Percentiles rank a stretch among this genome's conserved stretches.
phyloP scores from a whole-genome alignment of 108 stramenopile species.

The Pseudonitzschia multiseries region DNA sequence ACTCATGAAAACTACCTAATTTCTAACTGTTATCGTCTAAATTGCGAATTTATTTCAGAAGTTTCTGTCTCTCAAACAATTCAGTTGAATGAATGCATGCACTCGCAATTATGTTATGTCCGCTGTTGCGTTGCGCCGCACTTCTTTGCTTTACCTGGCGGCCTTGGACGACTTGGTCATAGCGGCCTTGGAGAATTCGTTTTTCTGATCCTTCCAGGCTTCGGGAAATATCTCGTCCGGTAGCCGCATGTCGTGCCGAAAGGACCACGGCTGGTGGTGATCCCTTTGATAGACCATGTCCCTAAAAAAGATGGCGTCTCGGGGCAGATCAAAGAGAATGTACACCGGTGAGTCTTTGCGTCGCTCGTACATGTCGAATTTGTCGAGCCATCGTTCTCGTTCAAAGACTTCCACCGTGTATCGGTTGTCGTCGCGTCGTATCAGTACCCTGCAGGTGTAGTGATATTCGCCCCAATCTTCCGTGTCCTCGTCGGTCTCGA shows the following conservation, averaged over 20 bases:
- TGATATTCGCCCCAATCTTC: slow-evolving; percentile 18
- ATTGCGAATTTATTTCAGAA: no score
- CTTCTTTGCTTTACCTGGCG: no score
- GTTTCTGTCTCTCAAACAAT: no score
- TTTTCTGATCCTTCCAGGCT: slow-evolving; percentile 31
- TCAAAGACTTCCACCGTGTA: slow-evolving; percentile 59
- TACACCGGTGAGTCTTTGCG: background rate
- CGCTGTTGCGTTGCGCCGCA: no score
- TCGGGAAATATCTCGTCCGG: slow-evolving; percentile 68
- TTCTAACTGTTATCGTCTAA: no score
- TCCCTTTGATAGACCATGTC: slow-evolving; percentile 42
- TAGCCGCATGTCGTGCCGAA: slow-evolving; percentile 78
- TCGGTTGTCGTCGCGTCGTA: slow-evolving; percentile 46
- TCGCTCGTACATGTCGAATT: background rate
- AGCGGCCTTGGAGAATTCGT: background rate
- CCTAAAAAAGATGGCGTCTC: slow-evolving; percentile 48
- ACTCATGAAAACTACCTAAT: no score
- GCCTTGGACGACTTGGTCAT: slow-evolving; percentile 2
- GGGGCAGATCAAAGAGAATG: slow-evolving; percentile 41
- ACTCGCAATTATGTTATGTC: no score
- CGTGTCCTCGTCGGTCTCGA: slow-evolving; percentile 11
- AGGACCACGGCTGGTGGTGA: slow-evolving; percentile 48
- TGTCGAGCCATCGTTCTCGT: slow-evolving; percentile 1
- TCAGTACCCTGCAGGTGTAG: slow-evolving; percentile 18
- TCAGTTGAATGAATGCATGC: no score